These are phyloP conservation scores for Auxenochlorella pyrenoidosa DNA, from an alignment of 139 green algal genomes.

Conservation along the genomic window DNA sequence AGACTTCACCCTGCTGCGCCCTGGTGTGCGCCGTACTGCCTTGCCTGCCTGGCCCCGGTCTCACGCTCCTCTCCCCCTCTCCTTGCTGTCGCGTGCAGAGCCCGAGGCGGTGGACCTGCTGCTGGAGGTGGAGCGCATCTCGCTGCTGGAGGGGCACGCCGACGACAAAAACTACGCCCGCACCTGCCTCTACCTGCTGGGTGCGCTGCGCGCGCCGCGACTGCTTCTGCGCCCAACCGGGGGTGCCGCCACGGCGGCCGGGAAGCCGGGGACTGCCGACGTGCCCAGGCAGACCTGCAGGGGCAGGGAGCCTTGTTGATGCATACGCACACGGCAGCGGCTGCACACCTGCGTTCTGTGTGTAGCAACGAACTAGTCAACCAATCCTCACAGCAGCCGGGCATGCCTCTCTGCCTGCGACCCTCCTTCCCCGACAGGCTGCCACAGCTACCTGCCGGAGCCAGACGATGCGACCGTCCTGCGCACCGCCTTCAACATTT, in stretches of 20 bases:
- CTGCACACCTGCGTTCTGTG: too few species aligned
- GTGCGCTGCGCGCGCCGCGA: neutral
- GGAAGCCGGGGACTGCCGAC: too few species aligned
- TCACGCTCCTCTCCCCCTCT: too few species aligned
- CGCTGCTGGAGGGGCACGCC: conserved; percentile 79
- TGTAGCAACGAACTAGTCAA: too few species aligned
- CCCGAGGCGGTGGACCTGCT: conserved; percentile 98
- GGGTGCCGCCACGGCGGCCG: neutral
- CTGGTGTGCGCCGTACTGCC: too few species aligned
- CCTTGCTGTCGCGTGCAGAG: too few species aligned
- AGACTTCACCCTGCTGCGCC: too few species aligned
- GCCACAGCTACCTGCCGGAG: conserved; percentile 92
- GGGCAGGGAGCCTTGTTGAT: neutral
- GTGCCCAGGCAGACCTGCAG: too few species aligned
- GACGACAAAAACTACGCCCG: conserved; percentile 81
- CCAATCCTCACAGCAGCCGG: too few species aligned
- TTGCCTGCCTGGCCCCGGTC: too few species aligned
- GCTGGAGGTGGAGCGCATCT: conserved; percentile 95
- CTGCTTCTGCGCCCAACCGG: neutral
- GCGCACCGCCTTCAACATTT: conserved; percentile 84
- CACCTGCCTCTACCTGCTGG: conserved; percentile 95
- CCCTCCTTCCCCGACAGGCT: conserved; percentile 47
- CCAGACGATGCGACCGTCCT: conserved; percentile 91
- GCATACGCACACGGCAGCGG: too few species aligned
- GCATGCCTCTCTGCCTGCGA: too few species aligned